phyloP scores from a whole-genome alignment of 768 basidiomycete genomes.

The Zangia roseola region DNA sequence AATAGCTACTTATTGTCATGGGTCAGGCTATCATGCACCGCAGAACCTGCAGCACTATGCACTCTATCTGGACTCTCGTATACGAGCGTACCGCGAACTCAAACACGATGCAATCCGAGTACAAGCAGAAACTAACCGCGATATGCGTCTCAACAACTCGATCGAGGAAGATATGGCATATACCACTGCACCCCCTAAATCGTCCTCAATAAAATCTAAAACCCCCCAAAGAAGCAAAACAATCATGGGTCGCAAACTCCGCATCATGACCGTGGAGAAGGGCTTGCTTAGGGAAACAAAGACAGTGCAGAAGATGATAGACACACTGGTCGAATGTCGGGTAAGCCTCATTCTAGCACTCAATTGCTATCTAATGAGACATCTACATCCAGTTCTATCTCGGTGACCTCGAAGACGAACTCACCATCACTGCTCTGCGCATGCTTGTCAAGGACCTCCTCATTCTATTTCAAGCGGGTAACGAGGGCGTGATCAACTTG shows the following conservation, averaged over 20 bases:
- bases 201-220: constrained; percentile 33
- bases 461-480: constrained; percentile 93
- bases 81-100: constrained; percentile 83
- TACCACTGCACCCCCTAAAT: constrained; percentile 27
- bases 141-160: constrained; percentile 62
- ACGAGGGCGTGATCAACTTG: constrained; percentile 89
- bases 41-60: constrained; percentile 88
- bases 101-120: constrained; percentile 94
- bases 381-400: constrained; percentile 72
- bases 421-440: constrained; percentile 82
- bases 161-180: constrained; percentile 57
- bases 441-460: constrained; percentile 97
- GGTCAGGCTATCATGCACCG: constrained; percentile 77
- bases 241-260: constrained; percentile 77
- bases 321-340: constrained; percentile 81
- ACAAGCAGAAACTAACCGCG: constrained; percentile 90
- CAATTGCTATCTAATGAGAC: neutral
- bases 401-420: constrained; percentile 89
- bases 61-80: constrained; percentile 82
- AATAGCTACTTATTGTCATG: neutral
- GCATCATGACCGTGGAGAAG: constrained; percentile 94
- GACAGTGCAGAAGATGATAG: constrained; percentile 87
- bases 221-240: constrained; percentile 67
- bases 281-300: constrained; percentile 91
- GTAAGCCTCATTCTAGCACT: constrained; percentile 45